Evolutionary conservation across 306 rosid species (phyloP).

Genomic region (Abrus pulchellus): DNA sequence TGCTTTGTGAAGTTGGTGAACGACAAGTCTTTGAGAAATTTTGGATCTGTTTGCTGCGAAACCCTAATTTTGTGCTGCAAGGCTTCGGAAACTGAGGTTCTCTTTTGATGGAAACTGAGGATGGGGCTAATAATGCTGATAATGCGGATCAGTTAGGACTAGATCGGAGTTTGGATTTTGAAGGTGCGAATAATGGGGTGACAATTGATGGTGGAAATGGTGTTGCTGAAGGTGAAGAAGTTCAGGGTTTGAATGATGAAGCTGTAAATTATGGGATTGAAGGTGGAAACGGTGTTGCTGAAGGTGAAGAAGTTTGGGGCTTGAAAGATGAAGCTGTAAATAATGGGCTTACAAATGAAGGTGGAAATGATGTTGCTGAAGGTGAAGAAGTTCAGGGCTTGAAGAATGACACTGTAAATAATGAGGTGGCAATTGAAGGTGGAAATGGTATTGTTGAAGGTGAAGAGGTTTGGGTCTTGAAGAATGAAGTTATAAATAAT

Average conservation of each 20-base stretch:
- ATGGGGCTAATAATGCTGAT: conserved; percentile 55
- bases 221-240: conserved; percentile 45
- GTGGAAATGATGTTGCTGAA: conserved; percentile 41
- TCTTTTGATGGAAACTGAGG: conserved; percentile 62
- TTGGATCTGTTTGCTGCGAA: conserved; percentile 56
- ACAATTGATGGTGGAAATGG: conserved; percentile 42
- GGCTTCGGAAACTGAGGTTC: conserved; percentile 46
- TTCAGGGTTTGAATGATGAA: conserved; percentile 16
- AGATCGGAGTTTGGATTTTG: background rate
- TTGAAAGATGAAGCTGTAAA: conserved; percentile 31
- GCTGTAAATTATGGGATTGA: conserved; percentile 53
- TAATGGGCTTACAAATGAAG: conserved; percentile 47
- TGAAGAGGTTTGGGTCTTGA: conserved; percentile 38
- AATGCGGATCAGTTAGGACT: conserved; percentile 28
- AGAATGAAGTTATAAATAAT: conserved; percentile 45
- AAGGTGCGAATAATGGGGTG: conserved; percentile 51
- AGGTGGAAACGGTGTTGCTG: conserved; percentile 41
- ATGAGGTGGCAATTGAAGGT: conserved; percentile 46
- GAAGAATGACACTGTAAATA: conserved; percentile 41
- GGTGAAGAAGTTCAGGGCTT: conserved; percentile 44
- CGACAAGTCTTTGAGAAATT: conserved; percentile 42
- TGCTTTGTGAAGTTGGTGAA: conserved; percentile 40
- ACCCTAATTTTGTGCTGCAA: conserved; percentile 66
- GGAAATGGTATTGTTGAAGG: conserved; percentile 46
- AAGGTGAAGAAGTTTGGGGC: conserved; percentile 43